phyloP scores from a whole-genome alignment of 352 stramenopile species.

The Hyaloperonospora brassicae region DNA sequence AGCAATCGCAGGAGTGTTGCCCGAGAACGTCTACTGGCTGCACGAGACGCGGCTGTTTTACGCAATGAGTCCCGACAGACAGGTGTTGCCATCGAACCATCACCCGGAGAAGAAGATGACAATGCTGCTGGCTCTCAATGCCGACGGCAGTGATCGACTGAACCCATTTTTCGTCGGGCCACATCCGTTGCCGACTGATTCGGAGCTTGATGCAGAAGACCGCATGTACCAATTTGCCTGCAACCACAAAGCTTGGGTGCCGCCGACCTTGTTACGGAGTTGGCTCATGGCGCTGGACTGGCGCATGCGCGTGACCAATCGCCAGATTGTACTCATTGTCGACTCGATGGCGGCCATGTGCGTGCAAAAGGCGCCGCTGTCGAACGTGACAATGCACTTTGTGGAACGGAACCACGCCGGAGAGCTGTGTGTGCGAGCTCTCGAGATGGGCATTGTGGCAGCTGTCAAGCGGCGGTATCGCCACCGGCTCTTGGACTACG shows the following conservation, averaged over 20 bases:
- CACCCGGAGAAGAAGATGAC: constrained; percentile 43
- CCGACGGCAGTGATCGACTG: constrained; percentile 56
- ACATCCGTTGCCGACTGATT: constrained; percentile 20
- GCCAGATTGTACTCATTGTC: constrained; percentile 58
- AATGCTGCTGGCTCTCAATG: constrained; percentile 55
- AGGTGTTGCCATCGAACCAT: constrained; percentile 19
- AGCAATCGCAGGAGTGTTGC: constrained; percentile 36
- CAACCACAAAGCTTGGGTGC: constrained; percentile 66
- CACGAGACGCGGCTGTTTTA: constrained; percentile 62
- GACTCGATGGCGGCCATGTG: constrained; percentile 49
- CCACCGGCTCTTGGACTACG: constrained; percentile 35
- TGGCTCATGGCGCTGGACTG: constrained; percentile 72
- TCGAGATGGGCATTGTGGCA: constrained; percentile 38
- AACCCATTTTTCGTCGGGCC: constrained; percentile 63
- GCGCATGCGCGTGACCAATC: constrained; percentile 68
- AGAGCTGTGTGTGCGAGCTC: constrained; percentile 31
- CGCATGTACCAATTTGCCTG: constrained; percentile 48
- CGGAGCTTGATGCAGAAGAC: constrained; percentile 10
- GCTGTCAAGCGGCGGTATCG: constrained; percentile 58
- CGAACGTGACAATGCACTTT: constrained; percentile 60
- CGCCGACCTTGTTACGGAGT: constrained; percentile 65
- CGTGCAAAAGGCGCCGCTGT: constrained; percentile 48
- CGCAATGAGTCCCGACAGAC: constrained; percentile 29
- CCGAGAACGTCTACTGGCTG: constrained; percentile 67
- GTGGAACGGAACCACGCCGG: constrained; percentile 27